A percentile compares a stretch with the other conserved stretches of the same genome.
Evolutionary conservation across 2,329 filamentous ascomycete genomes (phyloP).

Genomic region (Metarhizium album): DNA sequence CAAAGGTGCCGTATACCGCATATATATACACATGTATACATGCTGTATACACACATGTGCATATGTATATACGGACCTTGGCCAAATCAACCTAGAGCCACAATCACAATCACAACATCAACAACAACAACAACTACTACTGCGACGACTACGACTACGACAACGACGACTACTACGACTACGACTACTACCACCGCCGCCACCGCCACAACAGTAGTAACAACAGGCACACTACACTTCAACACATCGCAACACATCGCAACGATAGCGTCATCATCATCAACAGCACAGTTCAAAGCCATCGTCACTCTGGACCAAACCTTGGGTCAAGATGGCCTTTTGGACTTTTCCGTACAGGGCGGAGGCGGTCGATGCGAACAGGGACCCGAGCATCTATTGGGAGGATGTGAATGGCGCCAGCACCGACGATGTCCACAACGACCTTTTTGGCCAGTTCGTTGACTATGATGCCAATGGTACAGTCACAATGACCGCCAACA

Average conservation of each 20-base stretch:
- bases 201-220: background rate
- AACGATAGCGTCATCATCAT: background rate
- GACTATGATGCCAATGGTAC: slow-evolving; percentile 22
- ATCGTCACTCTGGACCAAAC: background rate
- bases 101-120: no score
- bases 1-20: background rate
- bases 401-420: slow-evolving; percentile 20
- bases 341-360: slow-evolving; percentile 25
- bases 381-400: slow-evolving; percentile 25
- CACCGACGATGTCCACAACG: slow-evolving; percentile 18
- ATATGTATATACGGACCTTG: background rate
- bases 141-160: no score
- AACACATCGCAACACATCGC: background rate
- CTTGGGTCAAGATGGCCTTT: slow-evolving; percentile 20
- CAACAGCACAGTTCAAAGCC: background rate
- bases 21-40: background rate
- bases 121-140: no score
- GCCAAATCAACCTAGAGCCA: background rate
- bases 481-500: slow-evolving; percentile 11
- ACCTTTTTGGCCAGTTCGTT: slow-evolving; percentile 27
- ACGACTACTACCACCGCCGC: no score
- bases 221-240: background rate
- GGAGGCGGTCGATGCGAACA: slow-evolving; percentile 23
- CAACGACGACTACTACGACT: no score
- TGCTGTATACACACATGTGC: background rate